phyloP scores from a whole-genome alignment of 306 rosid species.

The Calophaca sinica region DNA sequence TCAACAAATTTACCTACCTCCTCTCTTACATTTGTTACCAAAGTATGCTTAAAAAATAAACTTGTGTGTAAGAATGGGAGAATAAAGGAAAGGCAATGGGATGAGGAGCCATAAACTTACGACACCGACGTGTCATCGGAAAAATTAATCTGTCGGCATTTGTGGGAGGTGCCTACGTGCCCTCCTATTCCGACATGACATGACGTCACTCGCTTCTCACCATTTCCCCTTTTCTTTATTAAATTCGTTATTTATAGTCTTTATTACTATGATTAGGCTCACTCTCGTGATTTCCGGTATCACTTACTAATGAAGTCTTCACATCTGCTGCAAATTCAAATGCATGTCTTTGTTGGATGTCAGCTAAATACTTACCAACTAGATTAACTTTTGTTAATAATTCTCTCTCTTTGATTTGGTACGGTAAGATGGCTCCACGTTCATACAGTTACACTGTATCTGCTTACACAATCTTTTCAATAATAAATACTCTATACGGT shows the following conservation, averaged over 20 bases:
- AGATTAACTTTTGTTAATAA: no score
- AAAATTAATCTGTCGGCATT: constrained; percentile 61
- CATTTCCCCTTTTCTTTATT: not conserved
- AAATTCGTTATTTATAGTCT: not conserved
- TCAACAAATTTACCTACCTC: not conserved
- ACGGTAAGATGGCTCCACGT: not conserved
- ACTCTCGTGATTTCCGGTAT: no score
- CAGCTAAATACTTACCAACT: no score
- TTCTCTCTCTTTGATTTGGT: not conserved
- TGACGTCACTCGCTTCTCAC: constrained; percentile 37
- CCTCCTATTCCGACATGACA: constrained; percentile 60
- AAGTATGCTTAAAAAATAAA: not conserved
- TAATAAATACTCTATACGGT: no score
- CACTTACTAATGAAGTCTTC: no score
- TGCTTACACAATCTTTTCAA: no score
- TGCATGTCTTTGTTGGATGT: no score
- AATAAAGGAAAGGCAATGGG: not conserved
- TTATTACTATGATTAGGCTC: not conserved
- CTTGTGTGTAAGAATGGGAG: not conserved
- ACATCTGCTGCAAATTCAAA: no score
- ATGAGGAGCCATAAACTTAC: constrained; percentile 39
- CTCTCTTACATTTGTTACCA: not conserved
- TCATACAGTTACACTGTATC: not conserved
- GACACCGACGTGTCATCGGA: constrained; percentile 49
- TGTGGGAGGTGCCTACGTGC: constrained; percentile 61